phyloP scores from a whole-genome alignment of 2,329 filamentous ascomycete genomes.

The Trichophyton rubrum region DNA sequence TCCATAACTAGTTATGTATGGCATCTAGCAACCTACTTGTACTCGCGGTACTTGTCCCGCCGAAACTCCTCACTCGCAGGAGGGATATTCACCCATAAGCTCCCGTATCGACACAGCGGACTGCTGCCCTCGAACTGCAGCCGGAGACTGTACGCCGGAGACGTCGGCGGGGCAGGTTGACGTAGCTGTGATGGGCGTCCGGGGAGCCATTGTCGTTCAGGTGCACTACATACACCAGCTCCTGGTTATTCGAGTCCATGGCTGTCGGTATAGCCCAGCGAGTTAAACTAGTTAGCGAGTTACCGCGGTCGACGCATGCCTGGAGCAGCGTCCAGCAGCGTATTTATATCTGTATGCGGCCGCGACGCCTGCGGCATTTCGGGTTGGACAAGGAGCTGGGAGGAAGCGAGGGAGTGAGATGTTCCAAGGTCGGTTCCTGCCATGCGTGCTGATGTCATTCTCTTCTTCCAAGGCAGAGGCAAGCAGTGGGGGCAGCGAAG shows the following conservation, averaged over 20 bases:
- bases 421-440: not conserved
- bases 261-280: not conserved
- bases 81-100: conserved; percentile 93
- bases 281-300: too few relatives aligned
- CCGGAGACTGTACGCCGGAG: conserved; percentile 62
- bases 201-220: conserved; percentile 90
- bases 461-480: not conserved
- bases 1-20: not conserved
- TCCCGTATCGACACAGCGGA: conserved; percentile 88
- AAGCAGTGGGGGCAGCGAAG: not conserved
- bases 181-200: conserved; percentile 75
- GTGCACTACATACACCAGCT: conserved; percentile 66
- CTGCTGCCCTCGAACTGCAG: conserved; percentile 91
- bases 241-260: not conserved
- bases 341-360: not conserved
- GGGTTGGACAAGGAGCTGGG: conserved; percentile 1
- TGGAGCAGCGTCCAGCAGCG: not conserved
- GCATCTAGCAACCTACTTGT: conserved; percentile 52
- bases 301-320: too few relatives aligned
- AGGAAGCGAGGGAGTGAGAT: not conserved
- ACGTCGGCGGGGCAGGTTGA: conserved; percentile 73
- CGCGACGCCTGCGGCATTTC: not conserved
- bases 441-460: conserved; percentile 1
- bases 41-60: conserved; percentile 69
- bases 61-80: conserved; percentile 61